phyloP scores from a whole-genome alignment of 306 rosid species.

The Lupinus albus region DNA sequence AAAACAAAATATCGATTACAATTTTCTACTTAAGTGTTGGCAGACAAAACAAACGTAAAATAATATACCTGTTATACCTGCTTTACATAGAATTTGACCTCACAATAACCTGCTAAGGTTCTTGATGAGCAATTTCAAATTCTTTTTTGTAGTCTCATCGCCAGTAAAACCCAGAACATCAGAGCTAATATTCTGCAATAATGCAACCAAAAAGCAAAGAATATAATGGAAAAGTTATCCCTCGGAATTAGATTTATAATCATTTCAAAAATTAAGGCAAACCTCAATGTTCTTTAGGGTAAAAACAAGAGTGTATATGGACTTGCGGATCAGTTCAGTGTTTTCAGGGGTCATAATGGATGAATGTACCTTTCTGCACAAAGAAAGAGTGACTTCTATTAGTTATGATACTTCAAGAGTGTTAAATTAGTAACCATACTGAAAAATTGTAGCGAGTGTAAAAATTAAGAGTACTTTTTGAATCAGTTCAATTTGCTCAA shows the following conservation, averaged over 20 bases:
- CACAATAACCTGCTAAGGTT: constrained; percentile 81
- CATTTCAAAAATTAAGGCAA: constrained; percentile 10
- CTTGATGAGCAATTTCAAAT: constrained; percentile 74
- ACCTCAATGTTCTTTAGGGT: constrained; percentile 89
- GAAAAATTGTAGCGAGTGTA: background rate
- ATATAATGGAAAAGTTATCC: constrained; percentile 4
- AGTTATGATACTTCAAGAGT: constrained; percentile 19
- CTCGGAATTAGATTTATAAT: background rate
- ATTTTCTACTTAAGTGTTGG: constrained; percentile 16
- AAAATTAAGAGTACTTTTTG: background rate
- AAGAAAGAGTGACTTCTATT: constrained; percentile 9
- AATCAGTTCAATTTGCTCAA: constrained; percentile 1
- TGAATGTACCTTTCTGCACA: constrained; percentile 65
- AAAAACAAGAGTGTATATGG: constrained; percentile 66
- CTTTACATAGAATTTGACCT: constrained; percentile 33
- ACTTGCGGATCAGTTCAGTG: constrained; percentile 74
- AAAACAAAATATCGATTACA: background rate
- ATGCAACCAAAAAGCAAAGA: constrained; percentile 10
- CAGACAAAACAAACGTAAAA: background rate
- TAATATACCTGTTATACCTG: constrained; percentile 23
- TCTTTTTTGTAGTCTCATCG: constrained; percentile 73
- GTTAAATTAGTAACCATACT: background rate
- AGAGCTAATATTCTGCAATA: constrained; percentile 72
- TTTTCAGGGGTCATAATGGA: constrained; percentile 77
- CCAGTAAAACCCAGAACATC: constrained; percentile 79